Evolutionary conservation across 306 rosid species (phyloP).

Genomic region (Citrullus mucosospermus): DNA sequence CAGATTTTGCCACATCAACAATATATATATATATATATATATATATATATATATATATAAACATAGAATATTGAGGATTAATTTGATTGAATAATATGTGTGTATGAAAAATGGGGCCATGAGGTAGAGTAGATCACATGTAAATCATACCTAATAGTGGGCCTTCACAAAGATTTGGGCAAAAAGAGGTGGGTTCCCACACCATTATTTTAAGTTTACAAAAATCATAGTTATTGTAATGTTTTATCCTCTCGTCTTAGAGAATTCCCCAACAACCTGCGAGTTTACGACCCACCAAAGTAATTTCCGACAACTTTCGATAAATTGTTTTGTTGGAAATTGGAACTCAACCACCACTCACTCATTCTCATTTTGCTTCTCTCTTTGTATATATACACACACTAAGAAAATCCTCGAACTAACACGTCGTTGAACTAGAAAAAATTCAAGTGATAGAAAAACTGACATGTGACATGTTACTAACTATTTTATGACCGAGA

Average conservation of each 20-base stretch:
- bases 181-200: background rate
- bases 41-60: background rate
- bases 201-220: background rate
- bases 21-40: background rate
- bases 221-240: background rate
- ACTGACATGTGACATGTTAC: no score
- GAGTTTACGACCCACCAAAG: background rate
- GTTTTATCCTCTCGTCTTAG: background rate
- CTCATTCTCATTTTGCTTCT: background rate
- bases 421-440: no score
- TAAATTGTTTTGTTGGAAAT: background rate
- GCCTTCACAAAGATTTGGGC: background rate
- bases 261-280: constrained; percentile 7
- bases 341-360: background rate
- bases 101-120: background rate
- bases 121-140: background rate
- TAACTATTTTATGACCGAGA: no score
- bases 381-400: no score
- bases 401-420: no score
- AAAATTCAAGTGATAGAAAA: no score
- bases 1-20: no score
- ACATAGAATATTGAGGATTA: background rate
- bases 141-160: background rate
- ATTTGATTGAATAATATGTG: background rate
- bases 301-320: background rate